Evolutionary conservation across 768 basidiomycete genomes (phyloP).

Genomic region (Macrocybe gigantea): DNA sequence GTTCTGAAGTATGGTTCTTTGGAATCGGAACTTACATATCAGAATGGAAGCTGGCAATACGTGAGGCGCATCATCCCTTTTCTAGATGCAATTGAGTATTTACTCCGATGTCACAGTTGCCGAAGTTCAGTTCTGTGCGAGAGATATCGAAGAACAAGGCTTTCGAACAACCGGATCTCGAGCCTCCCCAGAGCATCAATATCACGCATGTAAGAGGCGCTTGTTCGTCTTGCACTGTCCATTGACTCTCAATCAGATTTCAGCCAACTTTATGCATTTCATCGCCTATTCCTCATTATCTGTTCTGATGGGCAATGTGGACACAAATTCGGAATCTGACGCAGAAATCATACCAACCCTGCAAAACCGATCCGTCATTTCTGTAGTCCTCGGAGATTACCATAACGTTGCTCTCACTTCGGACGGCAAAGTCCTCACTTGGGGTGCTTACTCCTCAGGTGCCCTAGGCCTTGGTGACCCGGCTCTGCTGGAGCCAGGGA

Average conservation of each 20-base stretch:
- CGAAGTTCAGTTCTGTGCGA: constrained; percentile 75
- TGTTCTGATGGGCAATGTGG: constrained; percentile 62
- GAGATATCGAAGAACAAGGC: constrained; percentile 37
- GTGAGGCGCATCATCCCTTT: constrained; percentile 31
- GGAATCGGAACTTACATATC: constrained; percentile 29
- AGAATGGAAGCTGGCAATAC: constrained; percentile 59
- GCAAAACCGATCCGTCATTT: constrained; percentile 76
- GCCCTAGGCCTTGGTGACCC: constrained; percentile 88
- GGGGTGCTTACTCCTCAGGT: constrained; percentile 73
- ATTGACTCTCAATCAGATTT: constrained; percentile 48
- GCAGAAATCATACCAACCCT: constrained; percentile 69
- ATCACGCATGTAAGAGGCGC: constrained; percentile 68
- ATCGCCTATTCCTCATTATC: constrained; percentile 73
- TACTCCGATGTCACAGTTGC: constrained; percentile 41
- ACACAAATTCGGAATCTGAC: constrained; percentile 32
- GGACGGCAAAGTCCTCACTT: constrained; percentile 71
- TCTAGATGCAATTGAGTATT: neutral
- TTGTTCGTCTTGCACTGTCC: neutral
- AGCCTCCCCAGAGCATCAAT: constrained; percentile 39
- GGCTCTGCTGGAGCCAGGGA: constrained; percentile 37
- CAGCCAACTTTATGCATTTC: constrained; percentile 80
- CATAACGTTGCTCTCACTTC: constrained; percentile 84
- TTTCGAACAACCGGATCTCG: constrained; percentile 9
- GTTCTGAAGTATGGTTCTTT: constrained; percentile 60
- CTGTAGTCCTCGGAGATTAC: constrained; percentile 88